These are phyloP conservation scores for Yamagishiella unicocca DNA, from an alignment of 139 green algal species.

Conservation along the genomic window DNA sequence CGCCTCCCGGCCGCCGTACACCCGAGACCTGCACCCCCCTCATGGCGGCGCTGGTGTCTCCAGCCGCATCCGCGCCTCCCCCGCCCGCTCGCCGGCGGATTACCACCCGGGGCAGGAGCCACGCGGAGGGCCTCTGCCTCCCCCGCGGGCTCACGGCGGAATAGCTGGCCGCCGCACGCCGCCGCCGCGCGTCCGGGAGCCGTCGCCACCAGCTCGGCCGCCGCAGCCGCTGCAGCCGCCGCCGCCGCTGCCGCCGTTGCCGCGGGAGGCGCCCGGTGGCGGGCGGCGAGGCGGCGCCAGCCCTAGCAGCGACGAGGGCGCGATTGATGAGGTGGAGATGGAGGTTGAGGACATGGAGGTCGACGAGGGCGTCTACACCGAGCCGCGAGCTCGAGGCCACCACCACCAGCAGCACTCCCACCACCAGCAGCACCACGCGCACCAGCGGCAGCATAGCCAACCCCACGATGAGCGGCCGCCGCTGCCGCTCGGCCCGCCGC, in stretches of 20 bases:
- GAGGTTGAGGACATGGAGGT: constrained; percentile 25
- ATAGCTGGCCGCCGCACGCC: background rate
- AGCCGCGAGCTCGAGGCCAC: background rate
- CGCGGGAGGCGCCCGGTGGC: background rate
- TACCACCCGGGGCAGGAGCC: too few species aligned
- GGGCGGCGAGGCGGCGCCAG: background rate
- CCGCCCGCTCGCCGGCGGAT: background rate
- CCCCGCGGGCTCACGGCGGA: background rate
- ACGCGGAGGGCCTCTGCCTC: too few species aligned
- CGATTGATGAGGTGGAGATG: background rate
- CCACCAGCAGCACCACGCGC: background rate
- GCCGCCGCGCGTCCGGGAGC: background rate
- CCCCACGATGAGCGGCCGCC: background rate
- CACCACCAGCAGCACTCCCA: background rate
- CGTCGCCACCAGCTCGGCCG: background rate
- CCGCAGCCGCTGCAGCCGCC: background rate
- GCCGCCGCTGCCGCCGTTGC: background rate
- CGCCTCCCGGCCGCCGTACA: background rate
- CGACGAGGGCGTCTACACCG: background rate
- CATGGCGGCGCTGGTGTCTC: background rate
- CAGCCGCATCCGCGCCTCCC: background rate
- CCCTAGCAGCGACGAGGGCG: constrained; percentile 6
- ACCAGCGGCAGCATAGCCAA: background rate
- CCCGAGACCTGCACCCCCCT: background rate
- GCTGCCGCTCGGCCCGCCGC: background rate